Evolutionary conservation across 345 rosid genomes (phyloP).

Genomic region (Linum lewisii): DNA sequence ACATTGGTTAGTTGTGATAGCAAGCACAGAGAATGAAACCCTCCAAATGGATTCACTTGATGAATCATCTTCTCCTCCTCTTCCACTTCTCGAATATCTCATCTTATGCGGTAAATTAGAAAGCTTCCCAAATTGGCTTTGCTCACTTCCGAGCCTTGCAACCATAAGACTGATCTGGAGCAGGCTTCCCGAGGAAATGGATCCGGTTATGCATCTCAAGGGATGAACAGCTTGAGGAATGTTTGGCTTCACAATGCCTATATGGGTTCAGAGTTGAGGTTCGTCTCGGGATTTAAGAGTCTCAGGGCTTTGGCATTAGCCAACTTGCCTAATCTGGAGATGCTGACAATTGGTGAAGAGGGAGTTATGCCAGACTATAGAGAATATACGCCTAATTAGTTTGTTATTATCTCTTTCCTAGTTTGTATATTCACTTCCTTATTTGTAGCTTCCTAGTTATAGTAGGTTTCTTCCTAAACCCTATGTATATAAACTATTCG

Average conservation of each 20-base stretch:
- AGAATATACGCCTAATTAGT: no score
- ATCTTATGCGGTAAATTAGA: conserved; percentile 22
- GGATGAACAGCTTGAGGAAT: background rate
- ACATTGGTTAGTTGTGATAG: conserved; percentile 18
- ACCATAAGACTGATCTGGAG: conserved; percentile 18
- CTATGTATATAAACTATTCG: no score
- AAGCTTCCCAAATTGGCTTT: conserved; percentile 30
- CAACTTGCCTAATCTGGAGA: background rate
- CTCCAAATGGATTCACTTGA: conserved; percentile 14
- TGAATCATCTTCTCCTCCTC: conserved; percentile 5
- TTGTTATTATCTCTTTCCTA: no score
- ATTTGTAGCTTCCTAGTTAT: no score
- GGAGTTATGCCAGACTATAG: background rate
- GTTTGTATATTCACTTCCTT: no score
- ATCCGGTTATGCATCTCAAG: background rate
- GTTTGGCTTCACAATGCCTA: background rate
- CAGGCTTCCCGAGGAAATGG: background rate
- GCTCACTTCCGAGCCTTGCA: conserved; percentile 17
- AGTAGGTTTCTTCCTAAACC: no score
- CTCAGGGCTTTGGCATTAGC: background rate
- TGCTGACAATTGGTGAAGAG: background rate
- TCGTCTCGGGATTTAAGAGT: background rate
- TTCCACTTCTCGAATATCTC: conserved; percentile 19
- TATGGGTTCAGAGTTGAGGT: background rate
- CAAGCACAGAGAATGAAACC: conserved; percentile 6